Conservation (phyloP, 176 grass and related monocot species). For the Oropetium thomaeum region DNA sequence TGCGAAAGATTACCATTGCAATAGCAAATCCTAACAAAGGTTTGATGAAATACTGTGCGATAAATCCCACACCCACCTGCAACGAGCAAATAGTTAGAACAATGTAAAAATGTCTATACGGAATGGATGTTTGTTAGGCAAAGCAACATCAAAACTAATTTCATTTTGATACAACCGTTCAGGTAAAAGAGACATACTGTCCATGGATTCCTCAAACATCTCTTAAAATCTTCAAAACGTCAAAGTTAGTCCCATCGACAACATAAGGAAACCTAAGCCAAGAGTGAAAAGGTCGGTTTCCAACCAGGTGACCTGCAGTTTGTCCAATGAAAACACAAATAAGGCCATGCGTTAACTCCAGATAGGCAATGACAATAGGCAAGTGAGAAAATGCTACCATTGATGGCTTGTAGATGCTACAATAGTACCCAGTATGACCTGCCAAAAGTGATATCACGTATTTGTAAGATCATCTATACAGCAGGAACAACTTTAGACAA, state of each 20-base stretch:
- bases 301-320: constrained; percentile 85
- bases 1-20: constrained; percentile 60
- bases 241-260: constrained; percentile 94
- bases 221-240: constrained; percentile 97
- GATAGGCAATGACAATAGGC: neutral
- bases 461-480: constrained; percentile 12
- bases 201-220: constrained; percentile 97
- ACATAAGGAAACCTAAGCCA: constrained; percentile 89
- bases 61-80: constrained; percentile 94
- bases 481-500: constrained; percentile 6
- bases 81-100: constrained; percentile 41
- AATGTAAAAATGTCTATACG: constrained; percentile 6
- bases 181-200: constrained; percentile 64
- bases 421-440: constrained; percentile 91
- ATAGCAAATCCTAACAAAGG: constrained; percentile 75
- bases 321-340: constrained; percentile 21
- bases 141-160: constrained; percentile 23
- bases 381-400: constrained; percentile 53
- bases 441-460: constrained; percentile 27
- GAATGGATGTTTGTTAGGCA: constrained; percentile 6
- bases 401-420: constrained; percentile 94
- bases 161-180: neutral
- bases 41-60: constrained; percentile 89
- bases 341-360: constrained; percentile 3
- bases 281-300: constrained; percentile 94